Evolutionary conservation across 805 yeast genomes (phyloP), one percentile per base, ranked within the genome.

Genomic region (Brettanomyces nanus): DNA sequence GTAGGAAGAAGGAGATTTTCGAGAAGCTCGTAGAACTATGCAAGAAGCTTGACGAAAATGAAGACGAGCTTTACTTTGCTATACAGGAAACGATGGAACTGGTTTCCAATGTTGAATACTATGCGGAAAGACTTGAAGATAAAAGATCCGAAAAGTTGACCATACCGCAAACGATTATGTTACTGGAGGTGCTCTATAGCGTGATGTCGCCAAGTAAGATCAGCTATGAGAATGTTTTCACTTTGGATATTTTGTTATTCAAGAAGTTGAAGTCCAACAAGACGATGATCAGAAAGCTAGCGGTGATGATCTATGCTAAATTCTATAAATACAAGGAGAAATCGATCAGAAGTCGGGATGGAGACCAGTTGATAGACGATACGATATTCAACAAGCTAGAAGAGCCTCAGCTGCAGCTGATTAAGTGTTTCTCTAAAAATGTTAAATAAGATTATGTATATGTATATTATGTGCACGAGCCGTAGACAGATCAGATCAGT

Each of bases 401-500:
- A 14, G 40, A 49, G 3, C 61, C 73, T 1, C 79, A 74, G 40
- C 56, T 54, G 37, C 69, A 65, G 43, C 51, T 75, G 35, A 63
- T 74, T 13, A 70, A 71, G 39, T 66, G 67, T 44, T 74, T 71
- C 48, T 58, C 63, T 38, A 15, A 14, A 17, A 23, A 19, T 18
- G 13, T 28, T 6, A 31, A 20, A 33, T 10, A 21, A 10, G 21
- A n/a, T 33, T 21, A 10, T 31, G 17, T 31, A n/a, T 28, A 28
- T 23, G n/a, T 14, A 14, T 28, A 28, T 15, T n/a, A 15, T n/a
- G 31, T 28, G 17, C 31, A 28, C 7, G 31, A 28, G 31, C 9
- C 7, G 31, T n/a, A n/a, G n/a, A n/a, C n/a, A n/a, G n/a, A n/a
- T n/a, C n/a, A n/a, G 17, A 13, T 41, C 46, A 57, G 34, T 52